Conservation (phyloP, 2,329 filamentous ascomycete genomes). For the Thielaviopsis euricoi region DNA sequence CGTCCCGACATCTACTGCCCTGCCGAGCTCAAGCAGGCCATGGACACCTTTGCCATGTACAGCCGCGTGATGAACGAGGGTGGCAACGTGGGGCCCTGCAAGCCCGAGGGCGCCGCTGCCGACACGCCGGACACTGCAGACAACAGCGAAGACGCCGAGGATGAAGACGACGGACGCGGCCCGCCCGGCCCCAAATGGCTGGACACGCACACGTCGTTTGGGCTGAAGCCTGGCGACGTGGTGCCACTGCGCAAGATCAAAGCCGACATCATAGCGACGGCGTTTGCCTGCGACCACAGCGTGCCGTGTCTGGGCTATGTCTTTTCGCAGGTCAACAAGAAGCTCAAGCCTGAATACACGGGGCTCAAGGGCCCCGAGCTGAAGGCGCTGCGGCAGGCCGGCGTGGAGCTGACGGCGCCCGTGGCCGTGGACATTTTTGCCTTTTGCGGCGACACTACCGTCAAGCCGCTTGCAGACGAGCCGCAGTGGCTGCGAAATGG, state of each 20-base stretch:
- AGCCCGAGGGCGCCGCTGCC: conserved; percentile 10
- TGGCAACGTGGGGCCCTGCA: conserved; percentile 18
- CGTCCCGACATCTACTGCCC: conserved; percentile 31
- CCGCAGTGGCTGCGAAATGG: conserved; percentile 24
- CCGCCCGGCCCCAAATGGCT: conserved; percentile 15
- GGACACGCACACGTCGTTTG: conserved; percentile 25
- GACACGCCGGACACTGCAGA: conserved; percentile 4
- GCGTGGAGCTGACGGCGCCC: conserved; percentile 24
- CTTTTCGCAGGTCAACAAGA: conserved; percentile 24
- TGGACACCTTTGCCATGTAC: conserved; percentile 25
- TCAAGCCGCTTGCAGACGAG: conserved; percentile 22
- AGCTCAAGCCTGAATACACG: conserved; percentile 23
- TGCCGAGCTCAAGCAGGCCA: conserved; percentile 21
- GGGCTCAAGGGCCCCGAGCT: conserved; percentile 22
- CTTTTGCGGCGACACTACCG: conserved; percentile 31
- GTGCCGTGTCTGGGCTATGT: conserved; percentile 32
- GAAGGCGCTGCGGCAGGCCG: conserved; percentile 22
- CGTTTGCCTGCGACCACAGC: conserved; percentile 29
- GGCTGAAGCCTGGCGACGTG: conserved; percentile 20
- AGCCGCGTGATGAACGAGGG: conserved; percentile 27
- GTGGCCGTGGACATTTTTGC: conserved; percentile 26
- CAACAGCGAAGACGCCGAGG: conserved; percentile 13
- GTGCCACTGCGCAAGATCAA: conserved; percentile 22
- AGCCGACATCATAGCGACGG: conserved; percentile 22
- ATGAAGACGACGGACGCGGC: conserved; percentile 11